Evolutionary conservation across 2,329 filamentous ascomycete genomes (phyloP).

Genomic region (Botrytis galanthina): DNA sequence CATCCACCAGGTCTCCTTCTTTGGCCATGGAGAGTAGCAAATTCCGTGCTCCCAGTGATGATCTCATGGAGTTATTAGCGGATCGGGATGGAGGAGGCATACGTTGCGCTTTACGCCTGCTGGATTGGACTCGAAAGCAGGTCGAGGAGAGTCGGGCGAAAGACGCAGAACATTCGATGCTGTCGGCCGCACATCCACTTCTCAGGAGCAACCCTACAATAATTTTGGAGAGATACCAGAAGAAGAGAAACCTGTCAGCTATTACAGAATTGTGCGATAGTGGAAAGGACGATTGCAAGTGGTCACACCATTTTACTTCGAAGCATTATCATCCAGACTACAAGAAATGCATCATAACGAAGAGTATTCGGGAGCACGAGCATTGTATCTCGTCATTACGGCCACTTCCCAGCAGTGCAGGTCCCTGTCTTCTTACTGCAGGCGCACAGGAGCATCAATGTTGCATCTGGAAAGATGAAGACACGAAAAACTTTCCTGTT

Average conservation of each 20-base stretch:
- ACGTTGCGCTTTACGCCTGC: background rate
- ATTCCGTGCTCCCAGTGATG: background rate
- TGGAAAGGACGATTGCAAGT: background rate
- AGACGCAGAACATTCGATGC: background rate
- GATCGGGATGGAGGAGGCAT: background rate
- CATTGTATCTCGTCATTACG: constrained; percentile 9
- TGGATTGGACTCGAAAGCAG: background rate
- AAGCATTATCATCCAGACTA: constrained; percentile 5
- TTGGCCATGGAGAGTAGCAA: background rate
- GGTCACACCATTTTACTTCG: background rate
- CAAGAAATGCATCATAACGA: background rate
- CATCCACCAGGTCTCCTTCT: background rate
- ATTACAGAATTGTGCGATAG: background rate
- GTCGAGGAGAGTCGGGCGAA: background rate
- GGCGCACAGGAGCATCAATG: background rate
- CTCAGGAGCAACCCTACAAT: background rate
- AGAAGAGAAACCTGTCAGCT: background rate
- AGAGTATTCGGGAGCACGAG: background rate
- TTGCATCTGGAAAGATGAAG: background rate
- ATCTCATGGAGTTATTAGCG: background rate
- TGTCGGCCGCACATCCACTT: background rate
- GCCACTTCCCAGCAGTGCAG: background rate
- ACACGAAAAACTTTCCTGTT: background rate
- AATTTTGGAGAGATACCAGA: background rate
- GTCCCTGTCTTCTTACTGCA: background rate